Conservation (phyloP, 164 flowering plant genomes). For the Euptelea pleiosperma region DNA sequence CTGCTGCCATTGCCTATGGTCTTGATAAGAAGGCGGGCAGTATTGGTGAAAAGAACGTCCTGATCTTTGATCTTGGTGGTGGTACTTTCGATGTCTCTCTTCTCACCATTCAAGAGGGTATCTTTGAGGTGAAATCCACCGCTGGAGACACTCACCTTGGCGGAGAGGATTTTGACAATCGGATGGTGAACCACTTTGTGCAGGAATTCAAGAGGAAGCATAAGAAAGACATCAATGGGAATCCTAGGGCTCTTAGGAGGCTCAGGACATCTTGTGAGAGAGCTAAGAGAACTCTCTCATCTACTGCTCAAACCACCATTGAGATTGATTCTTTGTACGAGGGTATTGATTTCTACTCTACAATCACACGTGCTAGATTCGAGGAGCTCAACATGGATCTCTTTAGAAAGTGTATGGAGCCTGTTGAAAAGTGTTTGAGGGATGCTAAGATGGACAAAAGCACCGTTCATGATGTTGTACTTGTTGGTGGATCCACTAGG, state of each 20-base stretch:
- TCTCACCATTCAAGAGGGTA: slow-evolving; percentile 61
- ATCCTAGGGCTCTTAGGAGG: slow-evolving; percentile 63
- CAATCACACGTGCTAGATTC: slow-evolving; percentile 55
- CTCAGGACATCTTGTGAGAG: slow-evolving; percentile 61
- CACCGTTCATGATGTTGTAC: slow-evolving; percentile 53
- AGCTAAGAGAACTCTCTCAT: slow-evolving; percentile 62
- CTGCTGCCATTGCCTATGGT: slow-evolving; percentile 68
- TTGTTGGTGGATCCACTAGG: slow-evolving; percentile 68
- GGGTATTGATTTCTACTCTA: slow-evolving; percentile 60
- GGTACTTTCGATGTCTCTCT: slow-evolving; percentile 66
- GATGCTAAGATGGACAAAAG: slow-evolving; percentile 78
- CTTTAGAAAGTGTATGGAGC: slow-evolving; percentile 69
- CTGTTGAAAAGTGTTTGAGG: slow-evolving; percentile 71
- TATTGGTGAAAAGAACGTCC: slow-evolving; percentile 61
- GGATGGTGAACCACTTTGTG: slow-evolving; percentile 65
- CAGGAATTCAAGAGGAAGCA: slow-evolving; percentile 66
- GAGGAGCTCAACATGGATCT: slow-evolving; percentile 35
- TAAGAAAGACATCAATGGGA: slow-evolving; percentile 61
- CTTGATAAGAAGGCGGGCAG: slow-evolving; percentile 58
- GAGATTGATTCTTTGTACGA: slow-evolving; percentile 59
- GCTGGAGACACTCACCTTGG: slow-evolving; percentile 65
- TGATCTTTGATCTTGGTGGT: slow-evolving; percentile 65
- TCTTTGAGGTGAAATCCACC: slow-evolving; percentile 61
- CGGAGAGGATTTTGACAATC: slow-evolving; percentile 62
- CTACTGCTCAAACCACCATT: slow-evolving; percentile 31